Conservation (phyloP, 1,284 basidiomycete genomes). For the Takashimella tepidaria region DNA sequence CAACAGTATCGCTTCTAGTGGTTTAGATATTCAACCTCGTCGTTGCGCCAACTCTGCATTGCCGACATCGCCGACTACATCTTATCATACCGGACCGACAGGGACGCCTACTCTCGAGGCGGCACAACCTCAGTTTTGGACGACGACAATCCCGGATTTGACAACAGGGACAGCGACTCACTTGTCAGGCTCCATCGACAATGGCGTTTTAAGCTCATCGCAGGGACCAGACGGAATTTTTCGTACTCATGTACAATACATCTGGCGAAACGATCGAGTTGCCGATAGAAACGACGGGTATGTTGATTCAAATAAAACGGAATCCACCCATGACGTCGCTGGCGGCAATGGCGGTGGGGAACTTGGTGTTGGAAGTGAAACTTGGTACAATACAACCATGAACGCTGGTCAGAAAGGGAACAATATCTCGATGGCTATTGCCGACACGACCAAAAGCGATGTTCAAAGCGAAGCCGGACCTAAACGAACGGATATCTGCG, state of each 20-base stretch:
- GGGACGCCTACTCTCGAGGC: not conserved
- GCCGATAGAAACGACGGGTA: too few relatives aligned
- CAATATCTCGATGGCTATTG: constrained; percentile 8
- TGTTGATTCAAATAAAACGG: too few relatives aligned
- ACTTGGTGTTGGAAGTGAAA: not conserved
- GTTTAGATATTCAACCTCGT: not conserved
- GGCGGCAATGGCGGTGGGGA: not conserved
- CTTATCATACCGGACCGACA: not conserved
- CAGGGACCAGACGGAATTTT: not conserved
- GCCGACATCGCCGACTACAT: not conserved
- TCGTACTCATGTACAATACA: not conserved
- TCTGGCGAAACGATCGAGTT: not conserved
- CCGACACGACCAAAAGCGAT: constrained; percentile 2
- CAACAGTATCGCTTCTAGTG: not conserved
- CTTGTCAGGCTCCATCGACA: not conserved
- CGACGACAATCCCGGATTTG: too few relatives aligned
- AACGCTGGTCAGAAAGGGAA: not conserved
- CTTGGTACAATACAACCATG: not conserved
- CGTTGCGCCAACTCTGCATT: not conserved
- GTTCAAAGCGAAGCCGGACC: not conserved
- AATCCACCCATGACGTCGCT: not conserved
- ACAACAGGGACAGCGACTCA: too few relatives aligned
- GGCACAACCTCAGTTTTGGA: not conserved
- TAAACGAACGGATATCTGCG: not conserved
- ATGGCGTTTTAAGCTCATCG: not conserved